Evolutionary conservation across 192 early-diverging fungal genomes (phyloP), one percentile per base, ranked within the genome.

Genomic region (Entomortierella parvispora): DNA sequence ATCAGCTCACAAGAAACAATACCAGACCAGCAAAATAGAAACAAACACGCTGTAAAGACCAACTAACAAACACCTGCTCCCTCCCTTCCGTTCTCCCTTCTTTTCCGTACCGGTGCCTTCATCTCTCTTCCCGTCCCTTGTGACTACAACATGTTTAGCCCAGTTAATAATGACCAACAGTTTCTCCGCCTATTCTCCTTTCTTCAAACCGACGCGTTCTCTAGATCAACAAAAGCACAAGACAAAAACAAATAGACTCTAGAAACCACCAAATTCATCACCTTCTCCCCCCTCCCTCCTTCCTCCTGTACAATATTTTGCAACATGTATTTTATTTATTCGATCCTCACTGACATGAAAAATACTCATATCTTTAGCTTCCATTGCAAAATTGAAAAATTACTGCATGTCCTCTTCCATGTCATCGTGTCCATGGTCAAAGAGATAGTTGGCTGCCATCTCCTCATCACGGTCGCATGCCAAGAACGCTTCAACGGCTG

Each of bases 391-490:
- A 25, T 29, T 18, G 23, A 6, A 42, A 4, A 12, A 32, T 17
- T 9, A 7, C 0, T 26, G 51, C 31, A 56, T 26, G 20, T 68
- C 72, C 43, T 77, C 72, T 9, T 77, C 65, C 64, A 61, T 60
- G 23, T 91, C 87, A 17, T 93, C 89, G 46, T 82, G 25, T 11
- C 84, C 84, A 58, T 93, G 86, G 32, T 98, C 95, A 81, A 97
- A 96, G 75, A 99, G 70, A 78, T 93, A 98, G 81, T 98, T 98
- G 18, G 96, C 97, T 1, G 97, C 93, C 71, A 97, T 79, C 76
- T 99, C 93, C 85, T 99, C 97, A 81, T 98, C 95, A 81, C 96
- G 96, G 62, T 99, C 97, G 75, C 97, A 99, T 17, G 94, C 94
- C 83, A 99, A 88, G 84, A 89, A 99, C 28, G 97, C 97, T 82